These are phyloP conservation scores for Volvox reticuliferus DNA, from an alignment of 139 green algal genomes.

Conservation along the genomic window DNA sequence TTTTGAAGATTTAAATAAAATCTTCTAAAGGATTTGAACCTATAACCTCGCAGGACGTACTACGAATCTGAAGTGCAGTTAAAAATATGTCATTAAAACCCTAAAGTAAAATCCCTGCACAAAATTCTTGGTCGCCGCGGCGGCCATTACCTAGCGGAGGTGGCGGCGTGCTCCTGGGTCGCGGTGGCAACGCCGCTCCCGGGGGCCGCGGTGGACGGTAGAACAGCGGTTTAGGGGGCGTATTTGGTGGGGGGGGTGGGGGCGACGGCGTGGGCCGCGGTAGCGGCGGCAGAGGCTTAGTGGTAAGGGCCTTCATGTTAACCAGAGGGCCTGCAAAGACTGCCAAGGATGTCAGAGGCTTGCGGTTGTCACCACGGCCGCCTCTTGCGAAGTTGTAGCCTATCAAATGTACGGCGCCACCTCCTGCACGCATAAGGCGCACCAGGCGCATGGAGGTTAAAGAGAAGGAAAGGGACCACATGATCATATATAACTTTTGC, in stretches of 20 bases:
- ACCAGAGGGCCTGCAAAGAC: neutral
- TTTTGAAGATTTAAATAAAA: too few species aligned
- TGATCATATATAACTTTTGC: neutral
- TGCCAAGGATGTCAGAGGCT: neutral
- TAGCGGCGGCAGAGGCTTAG: neutral
- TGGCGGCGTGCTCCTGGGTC: neutral
- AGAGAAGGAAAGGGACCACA: neutral
- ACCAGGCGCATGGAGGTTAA: too few species aligned
- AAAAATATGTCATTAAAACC: too few species aligned
- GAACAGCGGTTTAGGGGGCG: neutral
- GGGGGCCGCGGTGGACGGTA: neutral
- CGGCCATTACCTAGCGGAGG: neutral
- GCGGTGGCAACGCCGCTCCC: neutral
- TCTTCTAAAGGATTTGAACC: too few species aligned
- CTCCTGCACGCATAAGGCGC: neutral
- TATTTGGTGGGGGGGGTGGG: neutral
- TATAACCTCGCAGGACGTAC: too few species aligned
- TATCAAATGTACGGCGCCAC: conserved; percentile 6
- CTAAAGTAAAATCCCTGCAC: too few species aligned
- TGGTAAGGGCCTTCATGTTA: neutral
- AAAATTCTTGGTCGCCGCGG: too few species aligned
- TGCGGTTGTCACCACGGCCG: conserved; percentile 18
- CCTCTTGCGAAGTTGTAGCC: conserved; percentile 24
- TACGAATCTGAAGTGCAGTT: too few species aligned
- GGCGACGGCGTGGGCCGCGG: neutral